A percentile compares a stretch with the other conserved stretches of the same genome.
Conservation (phyloP, 2,329 filamentous ascomycete species). For the Fusarium torulosum region DNA sequence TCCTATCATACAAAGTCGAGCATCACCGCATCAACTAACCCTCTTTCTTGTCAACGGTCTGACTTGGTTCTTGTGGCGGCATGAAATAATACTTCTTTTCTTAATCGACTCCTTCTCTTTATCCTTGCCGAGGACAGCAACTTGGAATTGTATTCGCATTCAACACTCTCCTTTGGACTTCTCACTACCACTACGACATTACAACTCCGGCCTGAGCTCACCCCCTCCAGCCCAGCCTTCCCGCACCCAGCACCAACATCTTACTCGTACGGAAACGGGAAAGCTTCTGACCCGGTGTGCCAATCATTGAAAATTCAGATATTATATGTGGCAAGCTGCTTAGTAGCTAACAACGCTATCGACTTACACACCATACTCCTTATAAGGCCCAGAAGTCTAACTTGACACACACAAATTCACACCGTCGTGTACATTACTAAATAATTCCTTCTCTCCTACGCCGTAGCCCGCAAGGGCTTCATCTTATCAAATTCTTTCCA, state of each 20-base stretch:
- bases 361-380: conserved; percentile 45
- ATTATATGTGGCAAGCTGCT: conserved; percentile 47
- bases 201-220: conserved; percentile 39
- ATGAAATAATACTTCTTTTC: conserved; percentile 29
- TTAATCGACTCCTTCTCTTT: conserved; percentile 41
- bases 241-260: conserved; percentile 42
- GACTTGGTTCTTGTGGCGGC: conserved; percentile 22
- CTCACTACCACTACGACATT: conserved; percentile 39
- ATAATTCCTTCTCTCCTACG: conserved; percentile 49
- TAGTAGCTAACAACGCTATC: conserved; percentile 44
- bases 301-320: conserved; percentile 42
- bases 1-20: conserved; percentile 47
- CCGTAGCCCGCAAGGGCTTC: conserved; percentile 67
- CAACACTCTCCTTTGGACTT: conserved; percentile 46
- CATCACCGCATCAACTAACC: conserved; percentile 42
- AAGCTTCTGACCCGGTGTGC: conserved; percentile 43
- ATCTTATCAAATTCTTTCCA: conserved; percentile 68
- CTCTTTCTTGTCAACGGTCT: conserved; percentile 34
- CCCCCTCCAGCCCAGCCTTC: conserved; percentile 44
- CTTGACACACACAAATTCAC: conserved; percentile 45
- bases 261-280: conserved; percentile 49
- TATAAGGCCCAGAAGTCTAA: conserved; percentile 40
- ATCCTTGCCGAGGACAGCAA: conserved; percentile 30
- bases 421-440: conserved; percentile 45
- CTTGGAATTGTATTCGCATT: conserved; percentile 35